Conservation (phyloP, 441 rosid species). For the Eruca vesicaria region DNA sequence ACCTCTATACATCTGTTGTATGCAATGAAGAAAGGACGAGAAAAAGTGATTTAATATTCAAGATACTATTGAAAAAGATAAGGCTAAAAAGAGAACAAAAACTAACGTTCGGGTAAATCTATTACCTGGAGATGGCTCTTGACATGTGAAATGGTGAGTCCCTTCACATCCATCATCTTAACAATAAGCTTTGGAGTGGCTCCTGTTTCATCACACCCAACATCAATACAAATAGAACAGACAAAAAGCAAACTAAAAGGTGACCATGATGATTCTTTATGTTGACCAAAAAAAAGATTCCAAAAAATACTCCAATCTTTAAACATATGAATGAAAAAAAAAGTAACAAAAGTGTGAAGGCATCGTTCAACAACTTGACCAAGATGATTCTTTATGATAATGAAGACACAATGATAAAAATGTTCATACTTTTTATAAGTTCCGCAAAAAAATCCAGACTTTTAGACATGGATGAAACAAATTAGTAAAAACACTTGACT, state of each 20-base stretch:
- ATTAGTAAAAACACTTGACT: too few species aligned
- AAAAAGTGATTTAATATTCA: not conserved
- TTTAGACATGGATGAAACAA: conserved; percentile 1
- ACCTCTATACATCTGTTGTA: conserved; percentile 38
- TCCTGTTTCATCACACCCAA: conserved; percentile 32
- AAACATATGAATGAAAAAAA: not conserved
- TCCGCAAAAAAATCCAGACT: not conserved
- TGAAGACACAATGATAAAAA: not conserved
- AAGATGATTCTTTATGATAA: not conserved
- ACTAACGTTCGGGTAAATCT: not conserved
- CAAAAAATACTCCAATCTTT: not conserved
- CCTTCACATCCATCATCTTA: conserved; percentile 59
- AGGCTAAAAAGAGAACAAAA: not conserved
- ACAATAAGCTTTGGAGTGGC: conserved; percentile 74
- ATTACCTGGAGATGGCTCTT: conserved; percentile 76
- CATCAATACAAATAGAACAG: not conserved
- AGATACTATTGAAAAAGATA: not conserved
- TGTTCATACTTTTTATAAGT: not conserved
- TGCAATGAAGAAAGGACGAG: not conserved
- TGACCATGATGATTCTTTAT: not conserved
- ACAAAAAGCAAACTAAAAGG: not conserved
- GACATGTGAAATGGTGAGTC: conserved; percentile 66
- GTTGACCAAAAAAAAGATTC: not conserved
- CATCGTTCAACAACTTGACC: not conserved
- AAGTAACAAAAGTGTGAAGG: not conserved